Evolutionary conservation across 805 yeast genomes (phyloP).

Genomic region (Teunomyces stri): DNA sequence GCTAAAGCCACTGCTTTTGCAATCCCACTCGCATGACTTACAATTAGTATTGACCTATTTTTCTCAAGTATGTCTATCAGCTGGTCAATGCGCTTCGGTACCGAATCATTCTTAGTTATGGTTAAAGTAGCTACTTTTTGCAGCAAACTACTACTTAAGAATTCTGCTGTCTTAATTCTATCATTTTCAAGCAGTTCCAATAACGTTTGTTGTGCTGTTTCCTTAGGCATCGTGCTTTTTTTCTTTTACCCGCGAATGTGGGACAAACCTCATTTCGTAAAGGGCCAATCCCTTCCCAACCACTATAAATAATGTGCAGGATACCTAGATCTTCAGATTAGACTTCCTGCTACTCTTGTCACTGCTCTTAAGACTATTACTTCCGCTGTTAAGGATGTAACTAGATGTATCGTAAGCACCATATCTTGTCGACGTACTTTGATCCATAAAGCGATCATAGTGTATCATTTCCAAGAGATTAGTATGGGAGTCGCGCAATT

Average conservation of each 20-base stretch:
- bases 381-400: slow-evolving; percentile 4
- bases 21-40: slow-evolving; percentile 16
- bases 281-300: not conserved
- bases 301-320: not conserved
- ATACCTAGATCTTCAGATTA: not conserved
- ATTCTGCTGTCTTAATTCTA: slow-evolving; percentile 2
- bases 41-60: slow-evolving; percentile 13
- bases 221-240: not conserved
- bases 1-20: slow-evolving; percentile 19
- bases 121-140: slow-evolving; percentile 8
- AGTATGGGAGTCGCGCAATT: slow-evolving; percentile 18
- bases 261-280: not conserved
- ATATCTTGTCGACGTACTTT: slow-evolving; percentile 9
- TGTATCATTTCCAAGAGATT: slow-evolving; percentile 22
- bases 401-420: slow-evolving; percentile 15
- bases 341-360: slow-evolving; percentile 6
- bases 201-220: not conserved
- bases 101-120: slow-evolving; percentile 16
- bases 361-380: slow-evolving; percentile 9
- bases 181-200: slow-evolving; percentile 8
- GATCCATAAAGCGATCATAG: slow-evolving; percentile 15
- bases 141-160: slow-evolving; percentile 1
- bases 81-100: slow-evolving; percentile 13
- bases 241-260: slow-evolving; percentile 5
- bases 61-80: slow-evolving; percentile 8